Evolutionary conservation across 805 yeast species (phyloP).

Genomic region (Pichia nakasei): DNA sequence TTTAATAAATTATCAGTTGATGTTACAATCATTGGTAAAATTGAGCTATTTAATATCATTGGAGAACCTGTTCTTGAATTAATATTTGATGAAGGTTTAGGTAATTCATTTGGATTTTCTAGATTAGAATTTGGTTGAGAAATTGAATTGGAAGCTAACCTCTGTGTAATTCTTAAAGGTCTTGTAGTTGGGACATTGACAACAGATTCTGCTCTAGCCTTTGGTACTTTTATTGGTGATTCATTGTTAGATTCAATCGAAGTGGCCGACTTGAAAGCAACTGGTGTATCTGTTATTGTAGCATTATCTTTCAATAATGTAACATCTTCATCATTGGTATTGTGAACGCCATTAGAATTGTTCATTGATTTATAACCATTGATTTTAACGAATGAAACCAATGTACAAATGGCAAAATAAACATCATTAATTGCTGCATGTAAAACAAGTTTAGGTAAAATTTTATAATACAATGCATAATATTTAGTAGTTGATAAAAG

Average conservation of each 20-base stretch:
- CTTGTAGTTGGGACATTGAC: conserved; percentile 31
- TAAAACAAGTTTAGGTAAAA: conserved; percentile 62
- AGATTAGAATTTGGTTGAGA: not conserved
- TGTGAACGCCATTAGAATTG: not conserved
- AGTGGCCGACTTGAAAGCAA: conserved; percentile 6
- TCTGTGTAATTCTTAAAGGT: conserved; percentile 62
- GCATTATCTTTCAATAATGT: conserved; percentile 3
- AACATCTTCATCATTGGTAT: not conserved
- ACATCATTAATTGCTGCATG: conserved; percentile 73
- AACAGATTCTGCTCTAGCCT: not conserved
- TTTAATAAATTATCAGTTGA: not conserved
- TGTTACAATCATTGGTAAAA: conserved; percentile 7
- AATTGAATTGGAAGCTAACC: conserved; percentile 24
- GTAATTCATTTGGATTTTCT: not conserved
- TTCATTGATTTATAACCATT: conserved; percentile 9
- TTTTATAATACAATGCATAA: conserved; percentile 50
- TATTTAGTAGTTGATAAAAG: conserved; percentile 72
- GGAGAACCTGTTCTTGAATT: conserved; percentile 13
- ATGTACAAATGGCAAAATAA: conserved; percentile 55
- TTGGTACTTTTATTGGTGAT: not conserved
- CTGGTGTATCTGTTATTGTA: conserved; percentile 8
- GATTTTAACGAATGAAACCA: conserved; percentile 45
- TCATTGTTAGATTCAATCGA: not conserved
- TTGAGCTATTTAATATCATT: conserved; percentile 6
- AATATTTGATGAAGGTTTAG: conserved; percentile 1